phyloP scores from a whole-genome alignment of 495 filamentous ascomycete genomes.

The Filosporella fistucella region DNA sequence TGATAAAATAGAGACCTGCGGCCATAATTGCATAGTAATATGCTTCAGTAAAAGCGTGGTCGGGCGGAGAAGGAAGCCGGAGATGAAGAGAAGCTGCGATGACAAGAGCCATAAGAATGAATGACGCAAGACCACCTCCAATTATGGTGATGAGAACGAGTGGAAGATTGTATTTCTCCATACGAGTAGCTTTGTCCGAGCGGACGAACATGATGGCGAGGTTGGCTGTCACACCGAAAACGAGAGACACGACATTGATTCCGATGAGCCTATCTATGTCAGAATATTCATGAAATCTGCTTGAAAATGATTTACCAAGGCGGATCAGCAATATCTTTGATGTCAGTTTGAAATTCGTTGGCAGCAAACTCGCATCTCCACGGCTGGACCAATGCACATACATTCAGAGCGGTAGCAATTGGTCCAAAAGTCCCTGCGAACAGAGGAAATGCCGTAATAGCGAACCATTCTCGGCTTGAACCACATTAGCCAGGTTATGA shows the following conservation, averaged over 20 bases:
- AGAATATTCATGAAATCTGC: background rate
- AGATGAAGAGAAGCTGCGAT: constrained; percentile 49
- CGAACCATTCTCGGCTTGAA: constrained; percentile 10
- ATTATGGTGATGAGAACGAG: constrained; percentile 31
- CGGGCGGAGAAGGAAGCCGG: constrained; percentile 24
- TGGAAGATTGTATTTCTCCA: background rate
- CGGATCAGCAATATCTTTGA: constrained; percentile 58
- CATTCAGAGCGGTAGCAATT: constrained; percentile 70
- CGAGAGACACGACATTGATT: background rate
- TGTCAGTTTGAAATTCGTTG: background rate
- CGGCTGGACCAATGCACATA: constrained; percentile 65
- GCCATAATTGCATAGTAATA: constrained; percentile 78
- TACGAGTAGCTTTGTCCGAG: constrained; percentile 52
- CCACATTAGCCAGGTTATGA: background rate
- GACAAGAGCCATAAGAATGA: constrained; percentile 16
- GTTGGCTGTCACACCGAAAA: background rate
- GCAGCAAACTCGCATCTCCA: constrained; percentile 58
- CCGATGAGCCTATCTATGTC: background rate
- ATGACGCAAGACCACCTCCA: constrained; percentile 31
- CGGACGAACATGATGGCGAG: constrained; percentile 64
- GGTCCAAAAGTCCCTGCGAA: constrained; percentile 80
- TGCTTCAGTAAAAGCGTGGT: constrained; percentile 52
- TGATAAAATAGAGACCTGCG: constrained; percentile 67
- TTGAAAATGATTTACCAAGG: constrained; percentile 44
- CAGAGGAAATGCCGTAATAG: constrained; percentile 63